Percentiles rank a stretch among this genome's conserved stretches.
Evolutionary conservation across 345 rosid genomes (phyloP).

Genomic region (Arabidopsis suecica): DNA sequence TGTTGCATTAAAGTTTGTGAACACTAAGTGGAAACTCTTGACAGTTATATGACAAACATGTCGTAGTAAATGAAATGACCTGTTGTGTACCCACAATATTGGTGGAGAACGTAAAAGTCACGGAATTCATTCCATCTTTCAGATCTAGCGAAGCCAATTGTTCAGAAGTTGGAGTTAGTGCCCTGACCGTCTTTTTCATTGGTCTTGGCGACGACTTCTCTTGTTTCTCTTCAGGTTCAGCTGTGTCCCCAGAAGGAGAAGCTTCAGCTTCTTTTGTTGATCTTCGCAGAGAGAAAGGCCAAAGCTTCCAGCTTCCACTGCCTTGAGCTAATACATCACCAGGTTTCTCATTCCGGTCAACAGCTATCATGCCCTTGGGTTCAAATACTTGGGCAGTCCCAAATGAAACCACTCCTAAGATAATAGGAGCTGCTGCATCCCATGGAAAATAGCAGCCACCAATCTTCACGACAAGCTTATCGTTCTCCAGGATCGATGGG

Average conservation of each 20-base stretch:
- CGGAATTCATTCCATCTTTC: constrained; percentile 74
- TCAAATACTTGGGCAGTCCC: constrained; percentile 54
- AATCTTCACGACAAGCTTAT: constrained; percentile 60
- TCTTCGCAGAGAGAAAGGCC: constrained; percentile 77
- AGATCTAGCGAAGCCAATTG: constrained; percentile 81
- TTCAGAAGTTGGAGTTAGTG: constrained; percentile 79
- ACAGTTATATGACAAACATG: constrained; percentile 23
- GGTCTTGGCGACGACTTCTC: constrained; percentile 44
- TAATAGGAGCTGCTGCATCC: constrained; percentile 65
- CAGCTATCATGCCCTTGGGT: constrained; percentile 64
- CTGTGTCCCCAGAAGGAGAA: constrained; percentile 49
- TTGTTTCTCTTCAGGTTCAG: constrained; percentile 46
- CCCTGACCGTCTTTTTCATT: constrained; percentile 62
- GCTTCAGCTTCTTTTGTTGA: constrained; percentile 48
- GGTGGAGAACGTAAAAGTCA: constrained; percentile 88
- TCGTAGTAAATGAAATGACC: constrained; percentile 51
- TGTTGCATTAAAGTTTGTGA: constrained; percentile 42
- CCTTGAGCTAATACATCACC: constrained; percentile 49
- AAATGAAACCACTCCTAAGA: constrained; percentile 58
- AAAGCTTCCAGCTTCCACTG: constrained; percentile 78
- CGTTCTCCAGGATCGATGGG: constrained; percentile 56
- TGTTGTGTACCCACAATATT: constrained; percentile 89
- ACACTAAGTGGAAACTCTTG: constrained; percentile 18
- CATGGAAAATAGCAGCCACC: constrained; percentile 63
- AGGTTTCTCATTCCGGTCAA: constrained; percentile 56